A percentile compares a stretch with the other conserved stretches of the same genome.
Evolutionary conservation across 129 eudicot species (phyloP).

Genomic region (Oenanthe sinensis): DNA sequence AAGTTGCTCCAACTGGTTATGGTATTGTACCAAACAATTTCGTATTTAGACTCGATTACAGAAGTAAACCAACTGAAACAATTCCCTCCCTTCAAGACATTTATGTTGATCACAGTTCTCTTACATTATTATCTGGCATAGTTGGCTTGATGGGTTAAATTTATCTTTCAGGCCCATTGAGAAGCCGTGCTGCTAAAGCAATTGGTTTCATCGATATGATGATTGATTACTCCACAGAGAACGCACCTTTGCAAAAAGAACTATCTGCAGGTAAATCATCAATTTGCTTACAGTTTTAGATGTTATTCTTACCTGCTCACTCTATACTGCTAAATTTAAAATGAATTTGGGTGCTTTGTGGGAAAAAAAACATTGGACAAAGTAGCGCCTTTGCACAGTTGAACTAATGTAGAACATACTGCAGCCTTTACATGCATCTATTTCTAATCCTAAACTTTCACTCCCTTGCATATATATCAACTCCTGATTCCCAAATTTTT

Average conservation of each 20-base stretch:
- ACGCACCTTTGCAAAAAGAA: constrained; percentile 26
- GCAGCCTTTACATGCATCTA: not conserved
- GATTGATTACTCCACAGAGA: constrained; percentile 24
- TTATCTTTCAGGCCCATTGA: constrained; percentile 57
- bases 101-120: not conserved
- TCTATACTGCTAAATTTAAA: not conserved
- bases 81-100: not conserved
- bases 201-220: constrained; percentile 27
- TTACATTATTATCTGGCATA: not conserved
- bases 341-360: not conserved
- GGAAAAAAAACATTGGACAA: not conserved
- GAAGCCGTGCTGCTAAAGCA: constrained; percentile 73
- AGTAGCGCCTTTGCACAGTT: not conserved
- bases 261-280: constrained; percentile 16
- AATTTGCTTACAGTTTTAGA: not conserved
- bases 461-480: too few species aligned
- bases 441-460: not conserved
- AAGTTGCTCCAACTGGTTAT: not conserved
- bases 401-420: not conserved
- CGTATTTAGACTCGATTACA: not conserved
- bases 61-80: not conserved
- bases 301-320: not conserved
- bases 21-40: not conserved
- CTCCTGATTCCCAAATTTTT: not conserved
- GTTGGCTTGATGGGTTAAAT: not conserved